These are phyloP conservation scores for Lactarius tabidus DNA, from an alignment of 768 basidiomycete species.

Conservation along the genomic window DNA sequence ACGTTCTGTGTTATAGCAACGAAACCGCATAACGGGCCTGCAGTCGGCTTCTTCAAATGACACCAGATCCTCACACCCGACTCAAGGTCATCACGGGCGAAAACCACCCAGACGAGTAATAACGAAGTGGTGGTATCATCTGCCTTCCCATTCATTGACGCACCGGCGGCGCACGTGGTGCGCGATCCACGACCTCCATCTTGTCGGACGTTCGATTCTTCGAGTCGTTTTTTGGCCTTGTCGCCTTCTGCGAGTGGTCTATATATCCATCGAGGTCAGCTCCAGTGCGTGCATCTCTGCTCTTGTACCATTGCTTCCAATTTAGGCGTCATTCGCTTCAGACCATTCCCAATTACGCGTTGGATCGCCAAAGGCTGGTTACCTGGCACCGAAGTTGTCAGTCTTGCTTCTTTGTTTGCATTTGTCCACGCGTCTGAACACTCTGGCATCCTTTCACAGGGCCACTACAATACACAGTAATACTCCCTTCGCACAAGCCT, in stretches of 20 bases:
- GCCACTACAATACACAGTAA: constrained; percentile 93
- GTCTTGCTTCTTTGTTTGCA: background rate
- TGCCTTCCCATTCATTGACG: too few relatives aligned
- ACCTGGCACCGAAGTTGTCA: constrained; percentile 68
- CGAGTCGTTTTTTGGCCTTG: constrained; percentile 74
- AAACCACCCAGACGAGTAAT: too few relatives aligned
- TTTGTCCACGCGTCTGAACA: too few relatives aligned
- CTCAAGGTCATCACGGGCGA: too few relatives aligned
- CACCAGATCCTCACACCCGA: too few relatives aligned
- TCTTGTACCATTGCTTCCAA: background rate
- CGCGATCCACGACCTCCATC: constrained; percentile 41
- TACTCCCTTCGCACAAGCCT: constrained; percentile 77
- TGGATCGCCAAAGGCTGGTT: constrained; percentile 72
- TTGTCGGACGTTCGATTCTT: constrained; percentile 82
- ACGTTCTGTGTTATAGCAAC: too few relatives aligned
- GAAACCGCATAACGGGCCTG: too few relatives aligned
- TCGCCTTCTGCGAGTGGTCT: too few relatives aligned
- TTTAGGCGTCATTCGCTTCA: constrained; percentile 24
- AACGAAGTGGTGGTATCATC: too few relatives aligned
- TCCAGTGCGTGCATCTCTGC: constrained; percentile 49
- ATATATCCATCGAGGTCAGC: constrained; percentile 68
- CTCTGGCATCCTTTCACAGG: constrained; percentile 43
- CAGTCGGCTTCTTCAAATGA: too few relatives aligned
- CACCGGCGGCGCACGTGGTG: too few relatives aligned
- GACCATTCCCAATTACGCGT: constrained; percentile 67